A percentile compares a stretch with the other conserved stretches of the same genome.
Evolutionary conservation across 257 asterid species (phyloP).

Genomic region (Jacaranda copaia): DNA sequence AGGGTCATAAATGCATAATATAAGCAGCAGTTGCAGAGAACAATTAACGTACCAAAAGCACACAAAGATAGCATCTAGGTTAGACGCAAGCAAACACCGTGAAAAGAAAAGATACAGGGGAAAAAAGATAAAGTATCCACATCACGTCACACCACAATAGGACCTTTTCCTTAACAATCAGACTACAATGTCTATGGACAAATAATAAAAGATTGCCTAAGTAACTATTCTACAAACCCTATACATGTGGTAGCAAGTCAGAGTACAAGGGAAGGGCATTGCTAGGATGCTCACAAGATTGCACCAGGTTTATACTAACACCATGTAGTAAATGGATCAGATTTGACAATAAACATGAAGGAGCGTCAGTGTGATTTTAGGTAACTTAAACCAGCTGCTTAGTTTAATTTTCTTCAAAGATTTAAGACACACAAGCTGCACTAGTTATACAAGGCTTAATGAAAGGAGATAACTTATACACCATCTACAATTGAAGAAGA

Average conservation of each 20-base stretch:
- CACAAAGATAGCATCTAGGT: not conserved
- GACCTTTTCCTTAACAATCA: not conserved
- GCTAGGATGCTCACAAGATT: not conserved
- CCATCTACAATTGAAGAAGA: not conserved
- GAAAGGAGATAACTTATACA: not conserved
- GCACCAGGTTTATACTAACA: not conserved
- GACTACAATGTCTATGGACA: not conserved
- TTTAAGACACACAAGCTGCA: constrained; percentile 10
- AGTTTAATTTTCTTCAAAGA: constrained; percentile 21
- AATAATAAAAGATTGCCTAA: not conserved
- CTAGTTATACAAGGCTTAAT: not conserved
- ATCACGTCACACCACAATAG: not conserved
- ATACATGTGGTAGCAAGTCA: too few species aligned
- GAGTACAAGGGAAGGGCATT: too few species aligned
- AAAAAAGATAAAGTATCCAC: not conserved
- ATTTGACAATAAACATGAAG: not conserved
- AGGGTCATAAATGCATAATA: constrained; percentile 7
- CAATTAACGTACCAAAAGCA: not conserved
- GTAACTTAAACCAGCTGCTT: constrained; percentile 11
- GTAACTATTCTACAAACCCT: too few species aligned
- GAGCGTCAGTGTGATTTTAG: constrained; percentile 12
- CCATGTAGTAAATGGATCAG: not conserved
- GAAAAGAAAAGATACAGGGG: not conserved
- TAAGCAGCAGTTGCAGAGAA: not conserved
- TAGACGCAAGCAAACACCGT: not conserved